Base-by-base conservation (phyloP, 768 basidiomycete species). In the Mycena crocata region DNA sequence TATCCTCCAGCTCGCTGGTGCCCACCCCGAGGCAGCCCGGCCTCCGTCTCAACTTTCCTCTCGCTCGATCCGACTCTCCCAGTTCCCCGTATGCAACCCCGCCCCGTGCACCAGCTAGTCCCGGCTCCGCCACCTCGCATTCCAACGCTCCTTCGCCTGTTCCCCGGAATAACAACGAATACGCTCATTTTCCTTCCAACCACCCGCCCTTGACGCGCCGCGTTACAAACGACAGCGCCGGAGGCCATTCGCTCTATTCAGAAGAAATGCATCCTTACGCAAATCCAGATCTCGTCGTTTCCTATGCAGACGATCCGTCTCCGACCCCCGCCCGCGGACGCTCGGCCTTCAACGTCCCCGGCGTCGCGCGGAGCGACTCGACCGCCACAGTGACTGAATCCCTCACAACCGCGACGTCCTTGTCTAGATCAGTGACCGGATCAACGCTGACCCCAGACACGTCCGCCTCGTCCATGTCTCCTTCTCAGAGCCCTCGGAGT, bases 241-340 rank as follows among this genome's bases (percentile, higher is more conserved):
- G 58, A 30, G 42, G 54, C 42, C 64, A 65, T 31, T 62, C 71
- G 21, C 72, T 74, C 69, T 77, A 75, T 62, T 72, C 74, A 44
- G 81, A 80, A 65, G 83, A 83, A 67, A 80, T 85, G 40, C 93
- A 94, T 79, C 93, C 93, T 30, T 94, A 93, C 74, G 93, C 93
- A 57, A 93, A 94, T 71, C 92, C 93, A 10, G 90, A 93, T 67
- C 80, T 92, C 48, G 86, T 85, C 34, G 75, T 79, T 30, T 78
- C 79, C 39, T 76, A 80, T 52, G 74, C 82, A 59, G 71, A 80
- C 48, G 80, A 80, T 51, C 70, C 71, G 59, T 71, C 73, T 30
- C 67, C 74, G 5, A 64, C 68, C 50, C 71, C 70, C n/a, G 74
- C 78, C 39, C 73, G 78, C 42, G 68, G 73, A 34, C 75, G 76